Evolutionary conservation across 805 yeast genomes (phyloP), one percentile per base, ranked within the genome.

Genomic region (Sungouiozyma intestinalis): DNA sequence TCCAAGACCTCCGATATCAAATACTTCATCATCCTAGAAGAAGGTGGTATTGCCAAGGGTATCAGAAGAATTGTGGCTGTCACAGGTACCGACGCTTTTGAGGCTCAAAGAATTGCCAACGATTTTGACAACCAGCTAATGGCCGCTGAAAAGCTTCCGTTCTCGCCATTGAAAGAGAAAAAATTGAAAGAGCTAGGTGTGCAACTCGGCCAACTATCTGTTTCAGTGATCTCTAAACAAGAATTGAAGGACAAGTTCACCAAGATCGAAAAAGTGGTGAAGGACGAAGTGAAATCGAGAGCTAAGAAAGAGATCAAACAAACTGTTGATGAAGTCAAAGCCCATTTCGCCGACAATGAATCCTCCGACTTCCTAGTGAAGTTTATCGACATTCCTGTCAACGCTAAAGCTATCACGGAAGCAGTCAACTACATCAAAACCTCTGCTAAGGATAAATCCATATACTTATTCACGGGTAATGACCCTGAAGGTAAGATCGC

Each of bases 41-140:
- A 92, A 67, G 77, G 85, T 49, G 97, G 98, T 66, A 92, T 92
- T 64, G 97, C 98, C 47, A 92, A 92, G 70, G 99, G 99, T 67
- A 86, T 87, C 48, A 80, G 99, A 69, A 85, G 99, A 73, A 84
- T 92, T 62, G 96, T 92, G 44, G 97, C 96, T 20, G 95, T 92
- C 40, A 84, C 97, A 15, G 97, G 97, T 38, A 70, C 76, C 41
- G 94, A 79, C 49, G 97, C 98, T 14, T 79, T 76, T 54, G 90
- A 79, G 54, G 97, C 87, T 40, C 96, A 92, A 72, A 74, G 85
- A 61, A 61, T 81, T 49, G 96, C 97, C 40, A 56, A 60, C 21
- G 90, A 81, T 45, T 90, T 80, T 58, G 79, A 72, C 29, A 69
- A 67, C 38, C 71, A 74, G 39, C 72, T 92, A 47, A 74, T 67